phyloP scores from a whole-genome alignment of 345 rosid genomes.

The Populus ilicifolia region DNA sequence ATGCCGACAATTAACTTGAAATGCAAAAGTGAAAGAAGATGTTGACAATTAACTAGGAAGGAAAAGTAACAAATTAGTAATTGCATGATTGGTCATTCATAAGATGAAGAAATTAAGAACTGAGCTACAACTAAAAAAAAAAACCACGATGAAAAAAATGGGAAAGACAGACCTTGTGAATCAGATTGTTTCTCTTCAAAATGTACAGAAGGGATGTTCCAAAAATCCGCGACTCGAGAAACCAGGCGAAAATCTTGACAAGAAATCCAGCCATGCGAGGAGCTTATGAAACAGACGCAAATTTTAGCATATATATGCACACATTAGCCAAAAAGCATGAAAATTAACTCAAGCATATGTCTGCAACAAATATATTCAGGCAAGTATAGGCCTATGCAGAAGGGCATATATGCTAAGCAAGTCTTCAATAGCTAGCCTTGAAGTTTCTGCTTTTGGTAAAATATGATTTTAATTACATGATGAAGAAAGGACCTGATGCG shows the following conservation, averaged over 20 bases:
- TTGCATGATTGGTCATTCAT: not conserved
- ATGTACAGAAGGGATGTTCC: constrained; percentile 43
- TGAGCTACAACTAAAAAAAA: not conserved
- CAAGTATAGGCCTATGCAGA: not conserved
- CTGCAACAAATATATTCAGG: too few relatives aligned
- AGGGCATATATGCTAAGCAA: not conserved
- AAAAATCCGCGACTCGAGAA: constrained; percentile 45
- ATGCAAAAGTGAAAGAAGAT: not conserved
- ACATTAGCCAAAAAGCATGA: not conserved
- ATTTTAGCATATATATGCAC: not conserved
- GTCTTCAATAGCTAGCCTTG: not conserved
- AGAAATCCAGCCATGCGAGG: constrained; percentile 71
- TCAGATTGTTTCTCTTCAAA: constrained; percentile 51
- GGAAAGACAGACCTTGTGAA: constrained; percentile 43
- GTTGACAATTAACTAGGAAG: not conserved
- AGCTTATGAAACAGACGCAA: constrained; percentile 25
- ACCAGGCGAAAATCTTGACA: constrained; percentile 57
- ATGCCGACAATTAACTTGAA: not conserved
- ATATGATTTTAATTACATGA: not conserved
- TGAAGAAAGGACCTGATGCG: not conserved
- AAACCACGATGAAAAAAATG: not conserved
- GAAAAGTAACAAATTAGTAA: not conserved
- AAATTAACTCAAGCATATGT: not conserved
- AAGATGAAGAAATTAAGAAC: not conserved
- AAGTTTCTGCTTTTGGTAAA: not conserved